Evolutionary conservation across 73 alveolate species (phyloP), one percentile per base, ranked within the genome.

Genomic region (Paramecium tetraurelia): DNA sequence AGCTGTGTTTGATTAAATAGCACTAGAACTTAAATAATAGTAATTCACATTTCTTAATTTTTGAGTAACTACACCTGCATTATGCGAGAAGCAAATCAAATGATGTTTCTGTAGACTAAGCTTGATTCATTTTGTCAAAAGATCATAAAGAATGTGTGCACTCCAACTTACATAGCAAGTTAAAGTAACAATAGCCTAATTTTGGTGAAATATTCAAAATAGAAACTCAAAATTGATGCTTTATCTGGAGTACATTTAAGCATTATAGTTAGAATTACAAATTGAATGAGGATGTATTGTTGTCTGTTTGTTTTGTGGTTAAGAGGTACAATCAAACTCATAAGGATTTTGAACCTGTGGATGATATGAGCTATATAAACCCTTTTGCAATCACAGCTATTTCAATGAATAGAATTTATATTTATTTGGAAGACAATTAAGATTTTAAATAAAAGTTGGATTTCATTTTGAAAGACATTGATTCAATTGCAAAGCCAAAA

Each of bases 231-330:
- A 41, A 48, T 80, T 7, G 75, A 80, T 80, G 90, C 90, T 12
- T 46, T 80, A 21, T 43, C 76, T 18, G 90, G 90, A 80, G 90
- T 80, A 80, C 2, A 10, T 8, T 20, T 44, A 40, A 36, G 9
- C 2, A 44, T 44, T 20, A 31, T 80, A 80, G 1, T 21, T 80
- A 80, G 90, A 80, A 80, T 80, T 80, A 80, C n/a, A 80, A 80
- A 80, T 20, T 44, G 14, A 80, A 80, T 80, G 90, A 80, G 18
- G 90, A 80, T 80, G 46, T 48, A 80, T 33, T 80, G 46, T 24
- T 80, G 20, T 48, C 70, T 11, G 29, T 80, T 44, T 21, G 44
- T 80, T 40, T 18, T 40, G 21, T 41, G 1, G 75, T 80, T 80
- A 80, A 46, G 36, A 21, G 90, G 22, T 80, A 21, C 24, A 80